phyloP scores from a whole-genome alignment of 23 red algal genomes.

The Porphyridium purpureum region DNA sequence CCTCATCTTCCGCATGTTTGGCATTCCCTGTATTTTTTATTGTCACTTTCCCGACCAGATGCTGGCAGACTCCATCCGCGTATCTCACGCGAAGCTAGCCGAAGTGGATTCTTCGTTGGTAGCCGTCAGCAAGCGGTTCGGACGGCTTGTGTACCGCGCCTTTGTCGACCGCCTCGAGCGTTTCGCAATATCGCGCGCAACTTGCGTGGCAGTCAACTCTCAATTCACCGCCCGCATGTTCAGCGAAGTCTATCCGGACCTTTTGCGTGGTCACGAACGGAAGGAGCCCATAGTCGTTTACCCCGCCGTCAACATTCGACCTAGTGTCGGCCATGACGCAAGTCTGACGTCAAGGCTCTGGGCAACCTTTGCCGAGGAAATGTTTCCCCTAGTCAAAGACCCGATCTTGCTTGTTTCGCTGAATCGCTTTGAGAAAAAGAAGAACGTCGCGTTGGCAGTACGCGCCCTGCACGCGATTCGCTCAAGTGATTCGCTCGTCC shows the following conservation, averaged over 20 bases:
- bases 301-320: no score
- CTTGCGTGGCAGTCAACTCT: constrained; percentile 47
- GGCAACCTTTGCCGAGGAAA: no score
- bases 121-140: no score
- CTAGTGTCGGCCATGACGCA: no score
- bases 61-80: constrained; percentile 26
- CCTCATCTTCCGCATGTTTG: constrained; percentile 39
- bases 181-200: constrained; percentile 22
- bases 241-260: constrained; percentile 21
- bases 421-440: constrained; percentile 91
- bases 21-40: constrained; percentile 53
- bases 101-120: not conserved
- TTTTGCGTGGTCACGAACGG: no score
- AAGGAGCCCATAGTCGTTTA: constrained; percentile 48
- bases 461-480: constrained; percentile 7
- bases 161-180: constrained; percentile 46
- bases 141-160: constrained; percentile 32
- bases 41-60: constrained; percentile 91
- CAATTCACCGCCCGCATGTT: constrained; percentile 49
- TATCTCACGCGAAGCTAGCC: not conserved
- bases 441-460: constrained; percentile 63
- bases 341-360: no score
- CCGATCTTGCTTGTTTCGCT: constrained; percentile 34
- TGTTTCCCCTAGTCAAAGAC: no score
- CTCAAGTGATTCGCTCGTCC: not conserved